phyloP scores from a whole-genome alignment of 2,329 filamentous ascomycete genomes.

The Metarhizium anisopliae region DNA sequence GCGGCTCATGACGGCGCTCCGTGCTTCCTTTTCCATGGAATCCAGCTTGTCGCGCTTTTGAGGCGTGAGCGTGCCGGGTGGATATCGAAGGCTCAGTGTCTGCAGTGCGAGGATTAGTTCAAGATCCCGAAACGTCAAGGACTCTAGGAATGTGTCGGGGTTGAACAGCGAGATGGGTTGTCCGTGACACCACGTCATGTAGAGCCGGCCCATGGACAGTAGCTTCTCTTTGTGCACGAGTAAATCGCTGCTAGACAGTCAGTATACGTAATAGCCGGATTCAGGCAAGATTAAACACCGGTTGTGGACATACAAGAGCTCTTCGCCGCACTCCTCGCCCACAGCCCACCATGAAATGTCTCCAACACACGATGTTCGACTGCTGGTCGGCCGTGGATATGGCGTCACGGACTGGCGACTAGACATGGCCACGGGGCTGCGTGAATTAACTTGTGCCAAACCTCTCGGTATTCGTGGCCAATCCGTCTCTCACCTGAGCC shows the following conservation, averaged over 20 bases:
- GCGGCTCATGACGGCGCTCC: slow-evolving; percentile 22
- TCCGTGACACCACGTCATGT: slow-evolving; percentile 37
- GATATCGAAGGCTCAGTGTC: slow-evolving; percentile 34
- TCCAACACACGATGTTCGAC: slow-evolving; percentile 3
- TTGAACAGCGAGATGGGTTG: slow-evolving; percentile 41
- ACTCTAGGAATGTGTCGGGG: slow-evolving; percentile 28
- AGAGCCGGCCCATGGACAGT: slow-evolving; percentile 21
- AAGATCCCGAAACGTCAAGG: slow-evolving; percentile 25
- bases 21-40: slow-evolving; percentile 7
- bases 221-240: slow-evolving; percentile 4
- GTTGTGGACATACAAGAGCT: background rate
- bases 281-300: background rate
- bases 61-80: slow-evolving; percentile 9
- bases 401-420: background rate
- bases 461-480: background rate
- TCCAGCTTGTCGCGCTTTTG: slow-evolving; percentile 7
- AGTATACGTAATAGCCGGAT: too few species aligned
- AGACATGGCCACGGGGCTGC: background rate
- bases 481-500: slow-evolving; percentile 8
- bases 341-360: slow-evolving; percentile 5
- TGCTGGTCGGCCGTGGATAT: background rate
- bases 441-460: background rate
- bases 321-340: background rate
- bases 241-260: background rate
- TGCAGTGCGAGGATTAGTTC: slow-evolving; percentile 26